phyloP scores from a whole-genome alignment of 345 rosid species.

The Citrus sp. region DNA sequence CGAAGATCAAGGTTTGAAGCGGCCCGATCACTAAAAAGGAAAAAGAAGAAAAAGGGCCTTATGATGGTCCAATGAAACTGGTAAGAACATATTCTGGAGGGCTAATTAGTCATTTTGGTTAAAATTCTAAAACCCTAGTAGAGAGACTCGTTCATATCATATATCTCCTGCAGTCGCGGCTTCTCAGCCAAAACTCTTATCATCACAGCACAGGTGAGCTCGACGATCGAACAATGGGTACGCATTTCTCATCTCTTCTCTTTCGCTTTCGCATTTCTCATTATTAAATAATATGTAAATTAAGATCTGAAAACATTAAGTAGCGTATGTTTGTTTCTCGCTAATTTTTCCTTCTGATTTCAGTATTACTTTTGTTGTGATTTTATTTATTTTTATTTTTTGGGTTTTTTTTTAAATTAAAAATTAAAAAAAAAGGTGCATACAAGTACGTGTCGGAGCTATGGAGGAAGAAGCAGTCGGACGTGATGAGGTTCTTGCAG shows the following conservation, averaged over 20 bases:
- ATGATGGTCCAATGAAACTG: background rate
- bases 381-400: background rate
- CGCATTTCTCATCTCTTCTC: conserved; percentile 13
- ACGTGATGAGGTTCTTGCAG: conserved; percentile 96
- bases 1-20: too few species aligned
- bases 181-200: conserved; percentile 21
- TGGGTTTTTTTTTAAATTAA: background rate
- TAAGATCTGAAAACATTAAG: too few species aligned
- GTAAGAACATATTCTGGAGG: background rate
- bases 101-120: background rate
- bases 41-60: too few species aligned
- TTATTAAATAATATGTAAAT: too few species aligned
- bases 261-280: background rate
- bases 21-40: background rate
- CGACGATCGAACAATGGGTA: conserved; percentile 33
- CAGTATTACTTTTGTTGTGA: too few species aligned
- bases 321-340: too few species aligned
- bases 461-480: conserved; percentile 99
- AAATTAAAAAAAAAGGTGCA: conserved; percentile 47
- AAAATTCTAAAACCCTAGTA: conserved; percentile 29
- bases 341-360: too few species aligned
- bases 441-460: conserved; percentile 96
- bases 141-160: background rate
- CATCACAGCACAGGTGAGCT: conserved; percentile 12
- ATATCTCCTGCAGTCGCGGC: background rate